Conservation (phyloP, 345 rosid species). For the Triadica sebifera region DNA sequence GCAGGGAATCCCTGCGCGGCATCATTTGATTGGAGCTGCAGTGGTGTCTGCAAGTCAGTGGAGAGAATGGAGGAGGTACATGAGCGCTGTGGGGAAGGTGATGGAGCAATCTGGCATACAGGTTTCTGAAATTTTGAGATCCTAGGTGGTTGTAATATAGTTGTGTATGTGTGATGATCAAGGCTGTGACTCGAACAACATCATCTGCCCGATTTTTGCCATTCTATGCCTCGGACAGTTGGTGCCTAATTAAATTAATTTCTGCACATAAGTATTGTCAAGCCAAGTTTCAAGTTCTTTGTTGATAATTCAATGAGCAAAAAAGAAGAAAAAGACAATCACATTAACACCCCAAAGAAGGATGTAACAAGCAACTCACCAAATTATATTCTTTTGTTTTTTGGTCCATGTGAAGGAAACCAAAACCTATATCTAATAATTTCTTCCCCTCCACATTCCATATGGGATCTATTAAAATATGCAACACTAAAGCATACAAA, state of each 20-base stretch:
- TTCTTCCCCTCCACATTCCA: too few relatives aligned
- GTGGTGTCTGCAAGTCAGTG: constrained; percentile 36
- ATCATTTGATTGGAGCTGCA: constrained; percentile 39
- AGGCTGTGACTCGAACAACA: constrained; percentile 14
- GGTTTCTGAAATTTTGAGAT: constrained; percentile 48
- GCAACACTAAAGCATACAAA: too few relatives aligned
- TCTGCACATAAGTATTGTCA: constrained; percentile 33
- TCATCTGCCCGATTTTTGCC: constrained; percentile 48
- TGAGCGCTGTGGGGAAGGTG: constrained; percentile 36
- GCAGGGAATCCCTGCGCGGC: constrained; percentile 39
- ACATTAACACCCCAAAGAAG: background rate
- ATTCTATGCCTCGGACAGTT: constrained; percentile 33
- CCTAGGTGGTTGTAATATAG: constrained; percentile 23
- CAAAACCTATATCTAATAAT: too few relatives aligned
- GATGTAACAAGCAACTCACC: background rate
- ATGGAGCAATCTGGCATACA: constrained; percentile 68
- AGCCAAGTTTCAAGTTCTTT: constrained; percentile 5
- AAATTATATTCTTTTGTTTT: background rate
- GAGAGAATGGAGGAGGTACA: constrained; percentile 37
- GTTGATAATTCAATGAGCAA: background rate
- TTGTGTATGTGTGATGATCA: constrained; percentile 14
- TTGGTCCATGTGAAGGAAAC: background rate
- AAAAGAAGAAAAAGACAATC: background rate
- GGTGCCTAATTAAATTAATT: constrained; percentile 41
- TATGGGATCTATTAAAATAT: too few relatives aligned